Percentiles rank a stretch among this genome's conserved stretches.
Evolutionary conservation across 164 flowering plant species (phyloP).

Genomic region (Brasenia schreberi): DNA sequence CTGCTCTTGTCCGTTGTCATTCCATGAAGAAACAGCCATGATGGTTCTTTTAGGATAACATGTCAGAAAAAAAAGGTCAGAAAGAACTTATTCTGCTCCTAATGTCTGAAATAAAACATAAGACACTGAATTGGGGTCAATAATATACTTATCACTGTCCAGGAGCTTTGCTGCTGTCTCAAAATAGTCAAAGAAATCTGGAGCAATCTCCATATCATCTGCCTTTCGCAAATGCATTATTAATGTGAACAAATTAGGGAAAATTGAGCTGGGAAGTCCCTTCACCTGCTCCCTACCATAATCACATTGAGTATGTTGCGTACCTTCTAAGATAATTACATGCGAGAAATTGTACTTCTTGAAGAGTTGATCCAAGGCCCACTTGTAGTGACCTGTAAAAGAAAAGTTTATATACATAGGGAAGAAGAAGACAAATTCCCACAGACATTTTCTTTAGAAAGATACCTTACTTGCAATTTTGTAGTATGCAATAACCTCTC

Average conservation of each 20-base stretch:
- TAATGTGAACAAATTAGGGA: constrained; percentile 2
- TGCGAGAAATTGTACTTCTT: constrained; percentile 66
- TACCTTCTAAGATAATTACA: constrained; percentile 96
- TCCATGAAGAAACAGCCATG: constrained; percentile 99
- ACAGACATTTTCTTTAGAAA: background rate
- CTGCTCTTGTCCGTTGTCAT: constrained; percentile 98
- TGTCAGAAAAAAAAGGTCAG: constrained; percentile 3
- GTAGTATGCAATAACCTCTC: constrained; percentile 91
- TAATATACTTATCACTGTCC: constrained; percentile 73
- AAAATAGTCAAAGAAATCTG: constrained; percentile 89
- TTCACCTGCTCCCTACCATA: background rate
- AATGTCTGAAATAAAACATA: background rate
- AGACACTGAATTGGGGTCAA: constrained; percentile 2
- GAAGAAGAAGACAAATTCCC: background rate
- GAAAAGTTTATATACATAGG: constrained; percentile 1
- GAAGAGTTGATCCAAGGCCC: constrained; percentile 86
- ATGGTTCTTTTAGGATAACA: constrained; percentile 45
- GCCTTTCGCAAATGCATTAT: constrained; percentile 12
- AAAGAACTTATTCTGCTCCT: background rate
- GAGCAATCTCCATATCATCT: constrained; percentile 99
- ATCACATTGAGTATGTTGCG: background rate
- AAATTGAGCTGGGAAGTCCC: background rate
- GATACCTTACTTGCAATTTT: constrained; percentile 77
- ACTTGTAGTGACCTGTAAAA: constrained; percentile 80
- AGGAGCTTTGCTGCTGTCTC: constrained; percentile 80